These are phyloP conservation scores for Alloteropsis semialata DNA, from an alignment of 176 grass and related monocot genomes.

Conservation along the genomic window DNA sequence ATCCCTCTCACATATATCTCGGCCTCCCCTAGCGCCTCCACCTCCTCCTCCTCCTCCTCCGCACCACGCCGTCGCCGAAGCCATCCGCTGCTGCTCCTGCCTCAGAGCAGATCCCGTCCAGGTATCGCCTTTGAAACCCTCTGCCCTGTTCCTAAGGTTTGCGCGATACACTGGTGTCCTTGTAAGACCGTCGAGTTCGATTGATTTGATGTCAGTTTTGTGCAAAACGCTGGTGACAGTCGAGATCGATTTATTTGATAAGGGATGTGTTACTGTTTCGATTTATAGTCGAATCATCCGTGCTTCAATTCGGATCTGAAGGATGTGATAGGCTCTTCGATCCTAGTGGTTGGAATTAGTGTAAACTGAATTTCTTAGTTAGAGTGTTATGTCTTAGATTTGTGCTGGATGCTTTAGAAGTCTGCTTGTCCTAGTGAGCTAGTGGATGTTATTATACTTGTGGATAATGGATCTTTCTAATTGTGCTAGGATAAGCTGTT, in stretches of 20 bases:
- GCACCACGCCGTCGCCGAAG: neutral
- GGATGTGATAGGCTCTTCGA: too few species aligned
- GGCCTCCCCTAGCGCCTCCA: neutral
- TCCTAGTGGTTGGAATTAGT: too few species aligned
- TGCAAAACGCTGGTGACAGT: neutral
- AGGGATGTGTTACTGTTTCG: neutral
- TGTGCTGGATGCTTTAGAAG: neutral
- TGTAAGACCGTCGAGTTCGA: neutral
- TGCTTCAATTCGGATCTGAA: neutral
- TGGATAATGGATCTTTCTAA: too few species aligned
- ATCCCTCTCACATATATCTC: neutral
- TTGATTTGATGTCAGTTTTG: neutral
- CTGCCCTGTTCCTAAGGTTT: neutral
- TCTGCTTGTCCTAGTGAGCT: neutral
- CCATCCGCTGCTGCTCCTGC: neutral
- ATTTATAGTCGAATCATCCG: neutral
- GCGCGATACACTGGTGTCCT: neutral
- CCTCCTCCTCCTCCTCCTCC: neutral
- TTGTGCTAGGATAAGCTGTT: neutral
- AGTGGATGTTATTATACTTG: neutral
- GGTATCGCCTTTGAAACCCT: neutral
- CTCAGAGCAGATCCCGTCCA: neutral
- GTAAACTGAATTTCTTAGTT: too few species aligned
- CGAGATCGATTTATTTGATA: neutral
- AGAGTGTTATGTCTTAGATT: neutral